Base-by-base conservation (phyloP, 106 monocot genomes). In the Phalaenopsis aphrodite region DNA sequence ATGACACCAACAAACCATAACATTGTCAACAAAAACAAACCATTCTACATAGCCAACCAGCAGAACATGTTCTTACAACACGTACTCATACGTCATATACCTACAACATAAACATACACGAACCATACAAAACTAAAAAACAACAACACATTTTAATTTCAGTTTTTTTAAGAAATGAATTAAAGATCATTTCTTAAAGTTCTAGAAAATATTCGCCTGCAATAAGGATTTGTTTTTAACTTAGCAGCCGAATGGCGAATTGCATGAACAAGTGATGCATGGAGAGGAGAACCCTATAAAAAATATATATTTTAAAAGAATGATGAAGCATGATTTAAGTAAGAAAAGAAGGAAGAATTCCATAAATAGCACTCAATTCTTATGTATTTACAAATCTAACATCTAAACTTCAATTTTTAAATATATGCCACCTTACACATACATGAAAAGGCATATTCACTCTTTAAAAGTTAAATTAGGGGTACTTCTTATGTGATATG, bases 181-280 rank as follows among this genome's bases (percentile, higher is more conserved):
- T 71, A 45, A 74, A 5, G 43, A 42, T 43, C 42, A 43, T 19
- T 74, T 74, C 19, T 74, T 45, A 74, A 4, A 19, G 12, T 36
- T 45, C 43, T 42, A 16, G 82, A 76, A 76, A 81, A 84, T 41
- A 88, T 83, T 76, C 79, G 81, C 77, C 84, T 84, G 80, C 84
- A 84, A 65, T 84, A 86, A 2, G 82, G 86, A 68, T 77, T 89
- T 56, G 80, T 80, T 39, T 67, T 79, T 55, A 89, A 84, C 15
- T 75, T 61, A 9, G 82, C 23, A 14, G 72, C 82, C 75, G 82
- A 77, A 42, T 82, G 84, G 19, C 56, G 79, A 19, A 89, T 89
- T 3, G 86, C 84, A 41, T 80, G 47, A 45, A 82, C 78, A 52
- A 89, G 67, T 6, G 81, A 71, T 56, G 18, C 55, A 39, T 78